Evolutionary conservation across 768 basidiomycete species (phyloP), one percentile per base, ranked within the genome.

Genomic region (Neoboletus brunneissimus): DNA sequence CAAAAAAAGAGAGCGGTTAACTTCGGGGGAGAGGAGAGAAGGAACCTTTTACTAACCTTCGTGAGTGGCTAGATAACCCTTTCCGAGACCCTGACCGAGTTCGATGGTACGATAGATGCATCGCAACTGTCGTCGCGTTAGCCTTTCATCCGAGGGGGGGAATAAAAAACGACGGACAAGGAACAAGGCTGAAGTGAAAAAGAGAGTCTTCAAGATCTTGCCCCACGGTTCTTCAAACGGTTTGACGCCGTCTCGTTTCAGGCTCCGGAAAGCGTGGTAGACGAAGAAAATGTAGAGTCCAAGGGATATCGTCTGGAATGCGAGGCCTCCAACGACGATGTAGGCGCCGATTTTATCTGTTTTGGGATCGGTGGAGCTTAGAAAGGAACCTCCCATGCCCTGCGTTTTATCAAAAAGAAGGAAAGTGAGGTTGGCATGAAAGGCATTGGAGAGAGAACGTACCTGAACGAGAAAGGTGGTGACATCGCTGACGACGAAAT

Each of bases 21-120:
- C 12, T 32, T 32, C 6, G 11, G 5, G 2, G n/a, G n/a, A n/a
- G 0, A 4, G 1, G 25, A 5, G 25, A 5, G 25, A 5, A 25
- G 25, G 25, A 25, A 25, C 25, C 25, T 25, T 25, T 25, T 25
- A 40, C 41, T 10, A 16, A 65, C 67, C 63, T 63, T 72, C 69
- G 48, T 72, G 64, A 12, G 55, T 48, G 1, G 45, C 1, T 4
- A 73, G 52, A 49, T 65, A 67, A 1, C 64, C 58, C 2, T 51
- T 40, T 22, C 62, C 64, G 9, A 57, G 53, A 2, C 62, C 59
- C 31, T 68, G 53, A 4, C 44, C 62, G 27, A 62, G 10, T 51
- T 71, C 69, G 3, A 64, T 50, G 22, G 67, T 62, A 13, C 72
- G 73, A 51, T 73, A 73, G 23, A 68, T 43, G 37, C 66, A 66